Base-by-base conservation (phyloP, 192 early-diverging fungal genomes). In the Kappamyces sp. region DNA sequence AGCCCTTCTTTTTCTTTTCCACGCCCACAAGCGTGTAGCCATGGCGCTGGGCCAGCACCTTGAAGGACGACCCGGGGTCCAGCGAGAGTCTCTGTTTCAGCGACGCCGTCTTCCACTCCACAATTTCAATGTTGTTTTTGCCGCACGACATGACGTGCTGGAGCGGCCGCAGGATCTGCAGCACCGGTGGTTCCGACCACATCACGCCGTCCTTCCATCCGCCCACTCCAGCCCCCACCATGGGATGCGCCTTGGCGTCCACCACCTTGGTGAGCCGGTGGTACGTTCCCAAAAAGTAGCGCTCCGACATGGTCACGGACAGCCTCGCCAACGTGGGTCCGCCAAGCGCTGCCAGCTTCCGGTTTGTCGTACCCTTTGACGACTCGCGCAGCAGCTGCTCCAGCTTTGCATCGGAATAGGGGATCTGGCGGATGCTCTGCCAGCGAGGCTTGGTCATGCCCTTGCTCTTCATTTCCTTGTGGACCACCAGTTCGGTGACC, bases 401-500 rank as follows among this genome's bases (percentile, higher is more conserved):
- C 2, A 71, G 49, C 38, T 66, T 72, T 2, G 72, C 67, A 11
- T 78, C 77, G 15, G 70, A 67, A 58, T 80, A 81, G 5, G 82
- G 82, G 47, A 84, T 81, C 61, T 84, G 82, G 8, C 63, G 59
- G 52, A 83, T 80, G 4, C 66, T 67, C 54, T 74, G 71, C 82
- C 82, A 84, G 43, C 78, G 61, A 8, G 73, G 61, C 49, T 69
- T 74, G 5, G 48, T 53, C 29, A 59, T 59, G 31, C 55, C 58
- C 47, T 53, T 54, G 11, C 61, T 52, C 22, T 39, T 39, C 63
- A 81, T 78, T 37, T 84, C 77, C 2, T 64, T 61, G 15, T 72
- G 66, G n/a, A 80, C 75, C 22, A 76, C 67, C 1, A 84, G 58
- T 34, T 84, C 80, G 12, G 52, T 66, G 14, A 84, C 82, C 30